These are phyloP conservation scores for Plectosphaerella sp. DNA, from an alignment of 2,329 filamentous ascomycete genomes.

Conservation along the genomic window DNA sequence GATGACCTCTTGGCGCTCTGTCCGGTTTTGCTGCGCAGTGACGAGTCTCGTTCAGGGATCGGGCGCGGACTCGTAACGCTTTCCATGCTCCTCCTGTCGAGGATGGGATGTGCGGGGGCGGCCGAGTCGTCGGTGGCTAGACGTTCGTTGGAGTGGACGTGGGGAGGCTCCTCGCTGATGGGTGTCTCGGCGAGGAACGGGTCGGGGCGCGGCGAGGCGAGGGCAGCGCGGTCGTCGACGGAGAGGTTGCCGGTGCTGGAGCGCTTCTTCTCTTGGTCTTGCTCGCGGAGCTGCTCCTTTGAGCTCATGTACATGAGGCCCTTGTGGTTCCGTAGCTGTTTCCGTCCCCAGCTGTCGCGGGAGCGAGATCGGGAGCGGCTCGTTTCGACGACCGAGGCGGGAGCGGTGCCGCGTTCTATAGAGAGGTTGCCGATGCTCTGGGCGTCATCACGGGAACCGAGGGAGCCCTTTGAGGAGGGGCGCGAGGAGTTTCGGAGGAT, in stretches of 20 bases:
- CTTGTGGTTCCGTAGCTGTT: constrained; percentile 46
- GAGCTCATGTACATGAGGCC: constrained; percentile 72
- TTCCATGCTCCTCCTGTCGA: constrained; percentile 16
- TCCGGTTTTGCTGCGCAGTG: constrained; percentile 51
- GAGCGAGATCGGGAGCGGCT: constrained; percentile 46
- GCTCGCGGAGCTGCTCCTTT: constrained; percentile 60
- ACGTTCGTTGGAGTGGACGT: not conserved
- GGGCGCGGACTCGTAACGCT: constrained; percentile 36
- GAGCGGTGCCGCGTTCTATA: constrained; percentile 51
- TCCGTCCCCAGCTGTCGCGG: constrained; percentile 60
- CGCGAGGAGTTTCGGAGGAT: constrained; percentile 55
- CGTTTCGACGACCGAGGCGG: constrained; percentile 33
- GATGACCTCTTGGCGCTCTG: constrained; percentile 49
- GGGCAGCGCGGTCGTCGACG: constrained; percentile 27
- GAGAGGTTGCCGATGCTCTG: constrained; percentile 62
- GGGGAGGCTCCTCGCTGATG: constrained; percentile 50
- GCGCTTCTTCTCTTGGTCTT: constrained; percentile 58
- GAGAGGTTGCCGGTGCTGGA: constrained; percentile 35
- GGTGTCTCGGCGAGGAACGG: constrained; percentile 47
- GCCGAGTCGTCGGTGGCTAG: constrained; percentile 2
- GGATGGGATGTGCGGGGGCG: not conserved
- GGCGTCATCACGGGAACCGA: constrained; percentile 50
- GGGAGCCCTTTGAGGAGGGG: constrained; percentile 55
- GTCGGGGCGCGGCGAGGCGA: constrained; percentile 32
- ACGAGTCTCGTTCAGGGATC: constrained; percentile 67